Conservation (phyloP, 345 rosid species). For the Aquilaria yunnanensis region DNA sequence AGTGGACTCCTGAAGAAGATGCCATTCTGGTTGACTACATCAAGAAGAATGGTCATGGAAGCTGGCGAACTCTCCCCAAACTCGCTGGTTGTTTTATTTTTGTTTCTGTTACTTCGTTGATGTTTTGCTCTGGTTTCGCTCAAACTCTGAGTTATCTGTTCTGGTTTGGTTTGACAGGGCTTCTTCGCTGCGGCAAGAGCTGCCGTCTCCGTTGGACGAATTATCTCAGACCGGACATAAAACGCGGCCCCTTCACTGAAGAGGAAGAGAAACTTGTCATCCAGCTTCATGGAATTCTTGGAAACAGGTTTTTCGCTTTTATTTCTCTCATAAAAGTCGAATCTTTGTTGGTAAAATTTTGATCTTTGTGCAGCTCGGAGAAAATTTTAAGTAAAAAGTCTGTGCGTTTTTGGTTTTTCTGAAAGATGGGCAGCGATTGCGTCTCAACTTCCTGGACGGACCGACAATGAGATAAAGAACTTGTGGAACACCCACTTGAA, state of each 20-base stretch:
- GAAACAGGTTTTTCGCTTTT: conserved; percentile 64
- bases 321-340: neutral
- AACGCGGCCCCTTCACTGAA: conserved; percentile 77
- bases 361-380: neutral
- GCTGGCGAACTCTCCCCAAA: conserved; percentile 93
- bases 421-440: conserved; percentile 99
- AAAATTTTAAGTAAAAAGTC: neutral
- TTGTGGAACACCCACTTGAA: conserved; percentile 96
- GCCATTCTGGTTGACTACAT: conserved; percentile 66
- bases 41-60: conserved; percentile 80
- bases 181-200: conserved; percentile 95
- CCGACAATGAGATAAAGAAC: conserved; percentile 97
- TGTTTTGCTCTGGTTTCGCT: neutral
- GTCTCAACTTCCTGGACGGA: conserved; percentile 87
- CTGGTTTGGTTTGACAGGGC: conserved; percentile 34
- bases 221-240: conserved; percentile 93
- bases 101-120: neutral
- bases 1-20: conserved; percentile 96
- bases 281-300: conserved; percentile 93
- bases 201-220: conserved; percentile 98
- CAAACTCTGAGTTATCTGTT: neutral
- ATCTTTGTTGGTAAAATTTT: too few species aligned
- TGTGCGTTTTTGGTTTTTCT: neutral
- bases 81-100: conserved; percentile 48
- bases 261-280: conserved; percentile 94